Evolutionary conservation across 2,329 filamentous ascomycete genomes (phyloP).

Genomic region (Zymoseptoria crescenta): DNA sequence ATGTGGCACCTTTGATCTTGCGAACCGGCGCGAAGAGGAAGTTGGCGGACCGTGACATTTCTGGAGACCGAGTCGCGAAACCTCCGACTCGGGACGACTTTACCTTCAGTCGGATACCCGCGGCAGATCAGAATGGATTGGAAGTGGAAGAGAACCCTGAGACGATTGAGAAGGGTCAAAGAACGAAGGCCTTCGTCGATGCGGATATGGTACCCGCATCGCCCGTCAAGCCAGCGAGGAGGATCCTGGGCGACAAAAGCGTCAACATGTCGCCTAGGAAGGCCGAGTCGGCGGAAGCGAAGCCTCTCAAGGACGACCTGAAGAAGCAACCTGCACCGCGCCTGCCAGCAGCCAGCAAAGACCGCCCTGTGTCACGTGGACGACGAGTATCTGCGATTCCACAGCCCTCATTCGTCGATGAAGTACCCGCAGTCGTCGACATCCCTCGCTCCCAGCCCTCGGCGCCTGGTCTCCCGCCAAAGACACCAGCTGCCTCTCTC

Average conservation of each 20-base stretch:
- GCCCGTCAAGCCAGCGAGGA: constrained; percentile 18
- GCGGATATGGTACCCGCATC: constrained; percentile 1
- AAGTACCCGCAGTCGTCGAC: constrained; percentile 16
- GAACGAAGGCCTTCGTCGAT: background rate
- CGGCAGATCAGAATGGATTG: constrained; percentile 8
- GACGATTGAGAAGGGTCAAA: constrained; percentile 18
- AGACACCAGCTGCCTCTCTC: constrained; percentile 26
- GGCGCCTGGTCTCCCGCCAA: constrained; percentile 10
- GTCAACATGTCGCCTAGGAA: constrained; percentile 32
- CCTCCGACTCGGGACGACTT: constrained; percentile 35
- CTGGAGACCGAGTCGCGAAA: constrained; percentile 31
- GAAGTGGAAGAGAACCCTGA: constrained; percentile 9
- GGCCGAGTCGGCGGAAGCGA: constrained; percentile 1
- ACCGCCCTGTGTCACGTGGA: constrained; percentile 24
- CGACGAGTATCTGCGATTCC: constrained; percentile 16
- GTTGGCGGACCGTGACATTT: constrained; percentile 45
- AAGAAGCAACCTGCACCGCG: constrained; percentile 14
- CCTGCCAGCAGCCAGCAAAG: constrained; percentile 5
- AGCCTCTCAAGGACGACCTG: constrained; percentile 12
- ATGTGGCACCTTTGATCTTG: constrained; percentile 27
- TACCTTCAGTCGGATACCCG: constrained; percentile 37
- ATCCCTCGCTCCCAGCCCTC: constrained; percentile 13
- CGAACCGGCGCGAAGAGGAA: constrained; percentile 51
- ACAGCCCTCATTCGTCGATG: constrained; percentile 2
- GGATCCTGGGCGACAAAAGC: constrained; percentile 36